Conservation (phyloP, 1,284 basidiomycete species). For the Rhodotorula sp. region DNA sequence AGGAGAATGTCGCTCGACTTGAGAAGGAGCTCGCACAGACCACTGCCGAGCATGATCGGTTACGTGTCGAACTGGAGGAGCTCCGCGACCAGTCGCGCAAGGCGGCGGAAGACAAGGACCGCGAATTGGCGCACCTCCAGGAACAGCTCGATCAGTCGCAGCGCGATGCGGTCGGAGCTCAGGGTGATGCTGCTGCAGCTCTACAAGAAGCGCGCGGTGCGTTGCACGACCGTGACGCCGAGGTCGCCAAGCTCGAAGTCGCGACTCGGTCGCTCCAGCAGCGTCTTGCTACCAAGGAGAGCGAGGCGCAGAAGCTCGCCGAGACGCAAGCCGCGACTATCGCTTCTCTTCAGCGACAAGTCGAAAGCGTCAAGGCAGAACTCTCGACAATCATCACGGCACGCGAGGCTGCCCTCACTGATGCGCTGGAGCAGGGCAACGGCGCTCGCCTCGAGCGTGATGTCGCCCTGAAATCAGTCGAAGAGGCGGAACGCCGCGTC, state of each 20-base stretch:
- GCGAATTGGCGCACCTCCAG: not conserved
- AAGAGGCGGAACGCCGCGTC: slow-evolving; percentile 17
- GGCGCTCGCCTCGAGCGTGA: slow-evolving; percentile 25
- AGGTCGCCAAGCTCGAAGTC: slow-evolving; percentile 7
- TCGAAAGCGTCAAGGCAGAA: slow-evolving; percentile 18
- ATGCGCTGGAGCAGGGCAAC: not conserved
- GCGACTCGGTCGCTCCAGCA: not conserved
- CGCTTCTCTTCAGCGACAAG: slow-evolving; percentile 13
- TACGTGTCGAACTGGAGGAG: not conserved
- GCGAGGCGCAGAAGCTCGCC: not conserved
- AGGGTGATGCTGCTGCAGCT: not conserved
- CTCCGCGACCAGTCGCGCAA: not conserved
- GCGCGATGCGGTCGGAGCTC: not conserved
- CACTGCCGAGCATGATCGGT: not conserved
- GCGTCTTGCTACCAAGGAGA: slow-evolving; percentile 11
- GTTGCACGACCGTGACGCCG: not conserved
- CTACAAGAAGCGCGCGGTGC: not conserved
- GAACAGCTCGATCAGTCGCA: not conserved
- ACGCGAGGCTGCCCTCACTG: not conserved
- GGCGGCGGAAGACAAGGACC: not conserved
- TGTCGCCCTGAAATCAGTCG: slow-evolving; percentile 1
- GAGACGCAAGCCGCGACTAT: slow-evolving; percentile 11
- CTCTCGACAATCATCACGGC: slow-evolving; percentile 7
- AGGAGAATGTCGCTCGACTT: slow-evolving; percentile 1
- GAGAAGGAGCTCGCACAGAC: not conserved